Evolutionary conservation across 768 basidiomycete species (phyloP), one percentile per base, ranked within the genome.

Genomic region (Tricholoma matsutake): DNA sequence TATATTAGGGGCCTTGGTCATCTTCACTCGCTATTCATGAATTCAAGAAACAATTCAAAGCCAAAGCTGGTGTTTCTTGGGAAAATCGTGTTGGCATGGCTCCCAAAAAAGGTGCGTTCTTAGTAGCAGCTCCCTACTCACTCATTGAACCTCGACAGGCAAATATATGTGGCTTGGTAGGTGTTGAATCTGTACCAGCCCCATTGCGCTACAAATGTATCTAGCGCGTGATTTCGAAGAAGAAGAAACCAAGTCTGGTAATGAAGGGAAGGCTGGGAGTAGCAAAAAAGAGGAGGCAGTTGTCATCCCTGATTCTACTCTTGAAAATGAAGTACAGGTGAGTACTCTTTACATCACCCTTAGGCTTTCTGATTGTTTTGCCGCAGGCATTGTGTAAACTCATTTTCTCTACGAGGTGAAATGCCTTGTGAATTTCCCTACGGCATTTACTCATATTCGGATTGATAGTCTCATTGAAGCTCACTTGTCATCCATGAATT

Each of bases 91-190:
- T 79, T 13, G 79, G 78, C 14, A 84, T 84, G 83, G 71, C 75
- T 3, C 71, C 83, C 29, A 82, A 80, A 68, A 75, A 76, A 68
- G 84, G 85, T 81, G 53, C 6, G 67, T 63, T 25, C 9, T 11
- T 14, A 18, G 2, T 31, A 29, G 0, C 8, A n/a, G 14, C 51
- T 11, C 31, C 51, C 32, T 14, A 35, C 20, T 63, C 58, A 16
- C 45, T 29, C 20, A 35, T 34, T 58, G n/a, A 57, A 37, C 20
- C 32, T n/a, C 14, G 22, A 13, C 60, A 85, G 85, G 83, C 22
- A 87, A 87, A 75, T 87, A 87, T 59, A 75, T 72, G 4, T 86
- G 81, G 79, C 71, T 87, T n/a, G 85, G 84, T 83, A 63, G 10
- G 13, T 29, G 32, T 25, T 45, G 29, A 53, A 18, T 32, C 3